A percentile compares a stretch with the other conserved stretches of the same genome.
Conservation (phyloP, 2,329 filamentous ascomycete species). For the Stylonectria norvegica region DNA sequence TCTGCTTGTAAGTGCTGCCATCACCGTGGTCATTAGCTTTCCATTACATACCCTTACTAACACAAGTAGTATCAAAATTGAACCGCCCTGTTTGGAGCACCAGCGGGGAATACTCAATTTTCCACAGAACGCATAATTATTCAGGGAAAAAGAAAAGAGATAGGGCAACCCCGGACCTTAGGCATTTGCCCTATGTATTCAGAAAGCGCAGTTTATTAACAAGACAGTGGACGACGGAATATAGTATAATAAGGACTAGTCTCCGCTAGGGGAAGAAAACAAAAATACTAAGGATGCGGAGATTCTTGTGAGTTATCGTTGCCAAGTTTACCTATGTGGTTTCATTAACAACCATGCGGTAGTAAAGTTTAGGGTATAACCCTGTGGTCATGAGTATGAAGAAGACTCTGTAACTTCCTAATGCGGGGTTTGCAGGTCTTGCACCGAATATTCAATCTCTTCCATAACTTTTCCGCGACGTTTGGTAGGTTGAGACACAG, state of each 20-base stretch:
- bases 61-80: background rate
- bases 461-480: constrained; percentile 58
- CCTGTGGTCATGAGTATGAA: constrained; percentile 13
- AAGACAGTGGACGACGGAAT: background rate
- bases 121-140: background rate
- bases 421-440: constrained; percentile 41
- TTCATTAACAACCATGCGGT: background rate
- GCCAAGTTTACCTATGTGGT: background rate
- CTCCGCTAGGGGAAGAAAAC: background rate
- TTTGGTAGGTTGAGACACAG: constrained; percentile 42
- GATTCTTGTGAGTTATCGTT: constrained; percentile 6
- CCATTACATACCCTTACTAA: background rate
- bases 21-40: background rate
- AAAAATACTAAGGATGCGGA: constrained; percentile 5
- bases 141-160: background rate
- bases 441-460: constrained; percentile 53
- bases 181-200: background rate
- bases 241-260: background rate
- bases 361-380: constrained; percentile 26
- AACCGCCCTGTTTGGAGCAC: background rate
- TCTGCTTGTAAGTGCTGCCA: background rate
- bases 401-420: background rate
- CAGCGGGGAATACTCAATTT: background rate
- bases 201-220: background rate
- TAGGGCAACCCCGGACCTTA: background rate